These are phyloP conservation scores for Lodderomyces margitis DNA, from an alignment of 1,139 yeast genomes.

Conservation along the genomic window DNA sequence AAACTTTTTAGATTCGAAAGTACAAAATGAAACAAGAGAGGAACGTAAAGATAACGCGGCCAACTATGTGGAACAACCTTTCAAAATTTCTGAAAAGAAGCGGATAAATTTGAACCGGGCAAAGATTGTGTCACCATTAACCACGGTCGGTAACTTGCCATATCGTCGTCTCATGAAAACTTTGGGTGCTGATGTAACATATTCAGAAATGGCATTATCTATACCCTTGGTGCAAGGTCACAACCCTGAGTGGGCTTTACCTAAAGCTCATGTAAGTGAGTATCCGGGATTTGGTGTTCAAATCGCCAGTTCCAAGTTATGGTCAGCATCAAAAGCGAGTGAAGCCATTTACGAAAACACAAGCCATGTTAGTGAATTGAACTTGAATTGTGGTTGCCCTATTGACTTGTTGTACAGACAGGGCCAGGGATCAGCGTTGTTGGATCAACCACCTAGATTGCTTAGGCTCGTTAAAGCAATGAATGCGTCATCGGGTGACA, in stretches of 20 bases:
- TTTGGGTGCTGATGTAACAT: conserved; percentile 90
- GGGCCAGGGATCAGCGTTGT: conserved; percentile 93
- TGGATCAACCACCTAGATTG: conserved; percentile 86
- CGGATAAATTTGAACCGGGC: conserved; percentile 64
- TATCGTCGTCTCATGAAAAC: conserved; percentile 90
- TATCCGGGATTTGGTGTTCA: conserved; percentile 92
- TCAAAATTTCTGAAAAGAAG: conserved; percentile 79
- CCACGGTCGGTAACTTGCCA: conserved; percentile 97
- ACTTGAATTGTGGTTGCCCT: conserved; percentile 96
- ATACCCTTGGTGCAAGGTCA: conserved; percentile 85
- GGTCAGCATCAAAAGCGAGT: conserved; percentile 92
- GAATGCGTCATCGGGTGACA: conserved; percentile 84
- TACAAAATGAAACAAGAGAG: conserved; percentile 30
- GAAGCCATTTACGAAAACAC: conserved; percentile 66
- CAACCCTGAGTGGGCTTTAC: conserved; percentile 96
- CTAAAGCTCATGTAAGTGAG: conserved; percentile 83
- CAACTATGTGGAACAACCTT: conserved; percentile 72
- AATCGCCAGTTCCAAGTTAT: conserved; percentile 85
- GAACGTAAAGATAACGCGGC: conserved; percentile 30
- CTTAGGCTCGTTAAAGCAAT: conserved; percentile 79
- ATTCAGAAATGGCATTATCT: conserved; percentile 91
- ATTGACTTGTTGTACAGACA: conserved; percentile 86
- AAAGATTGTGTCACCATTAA: conserved; percentile 89
- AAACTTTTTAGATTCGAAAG: conserved; percentile 52
- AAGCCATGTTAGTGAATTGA: conserved; percentile 67